Percentiles rank a stretch among this genome's conserved stretches.
phyloP scores from a whole-genome alignment of 805 yeast species.

The Candida dajiaensis region DNA sequence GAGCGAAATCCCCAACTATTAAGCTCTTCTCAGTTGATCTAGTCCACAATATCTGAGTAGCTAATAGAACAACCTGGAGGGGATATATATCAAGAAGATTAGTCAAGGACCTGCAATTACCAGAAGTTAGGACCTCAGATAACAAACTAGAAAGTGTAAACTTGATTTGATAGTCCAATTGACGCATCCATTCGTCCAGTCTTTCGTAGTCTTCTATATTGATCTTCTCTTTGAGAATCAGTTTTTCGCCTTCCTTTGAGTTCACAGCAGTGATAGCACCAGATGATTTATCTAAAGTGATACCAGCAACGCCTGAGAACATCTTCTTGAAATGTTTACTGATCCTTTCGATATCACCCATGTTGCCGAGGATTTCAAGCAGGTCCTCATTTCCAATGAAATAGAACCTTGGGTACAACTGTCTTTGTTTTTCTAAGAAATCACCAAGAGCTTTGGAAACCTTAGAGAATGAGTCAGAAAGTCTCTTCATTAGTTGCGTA shows the following conservation, averaged over 20 bases:
- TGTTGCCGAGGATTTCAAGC: conserved; percentile 72
- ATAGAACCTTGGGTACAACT: conserved; percentile 71
- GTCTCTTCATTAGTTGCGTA: conserved; percentile 38
- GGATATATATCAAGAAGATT: conserved; percentile 39
- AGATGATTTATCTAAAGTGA: conserved; percentile 31
- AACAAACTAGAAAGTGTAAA: conserved; percentile 37
- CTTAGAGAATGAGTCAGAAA: conserved; percentile 48
- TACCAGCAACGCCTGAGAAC: conserved; percentile 56
- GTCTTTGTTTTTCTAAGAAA: conserved; percentile 76
- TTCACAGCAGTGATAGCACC: conserved; percentile 38
- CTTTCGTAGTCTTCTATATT: conserved; percentile 34
- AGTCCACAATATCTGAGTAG: conserved; percentile 57
- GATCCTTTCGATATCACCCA: conserved; percentile 37
- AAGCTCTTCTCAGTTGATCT: conserved; percentile 29
- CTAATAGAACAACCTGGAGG: conserved; percentile 49
- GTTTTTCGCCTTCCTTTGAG: conserved; percentile 63
- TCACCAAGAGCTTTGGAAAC: conserved; percentile 66
- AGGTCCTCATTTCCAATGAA: conserved; percentile 90
- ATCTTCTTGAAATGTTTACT: conserved; percentile 62
- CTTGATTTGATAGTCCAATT: conserved; percentile 50
- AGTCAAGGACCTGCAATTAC: conserved; percentile 15
- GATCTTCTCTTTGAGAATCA: conserved; percentile 39
- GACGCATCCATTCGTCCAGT: conserved; percentile 56
- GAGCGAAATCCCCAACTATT: background rate
- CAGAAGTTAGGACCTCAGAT: conserved; percentile 25